Percentiles rank a stretch among this genome's conserved stretches.
phyloP scores from a whole-genome alignment of 1,284 basidiomycete genomes.

The Testicularia cyperi region DNA sequence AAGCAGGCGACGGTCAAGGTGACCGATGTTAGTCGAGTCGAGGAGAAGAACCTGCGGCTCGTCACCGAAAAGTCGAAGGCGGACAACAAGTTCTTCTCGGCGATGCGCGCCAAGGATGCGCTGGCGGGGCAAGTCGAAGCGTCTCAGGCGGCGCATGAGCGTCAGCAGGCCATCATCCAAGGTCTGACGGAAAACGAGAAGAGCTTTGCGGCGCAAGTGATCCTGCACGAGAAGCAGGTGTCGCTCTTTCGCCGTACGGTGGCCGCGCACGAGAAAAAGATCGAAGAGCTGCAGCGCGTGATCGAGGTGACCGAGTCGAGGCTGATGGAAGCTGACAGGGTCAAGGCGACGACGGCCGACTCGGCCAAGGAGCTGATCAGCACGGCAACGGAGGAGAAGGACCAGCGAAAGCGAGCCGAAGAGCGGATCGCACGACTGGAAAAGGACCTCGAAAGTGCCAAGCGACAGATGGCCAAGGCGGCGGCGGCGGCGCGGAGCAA shows the following conservation, averaged over 20 bases:
- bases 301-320: slow-evolving; percentile 51
- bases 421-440: slow-evolving; percentile 41
- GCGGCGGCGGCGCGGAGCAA: slow-evolving; percentile 51
- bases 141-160: slow-evolving; percentile 70
- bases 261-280: slow-evolving; percentile 43
- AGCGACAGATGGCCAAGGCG: slow-evolving; percentile 43
- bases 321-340: slow-evolving; percentile 21
- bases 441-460: slow-evolving; percentile 42
- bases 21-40: slow-evolving; percentile 74
- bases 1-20: slow-evolving; percentile 80
- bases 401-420: slow-evolving; percentile 36
- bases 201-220: slow-evolving; percentile 67
- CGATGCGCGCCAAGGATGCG: slow-evolving; percentile 85
- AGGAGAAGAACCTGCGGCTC: slow-evolving; percentile 69
- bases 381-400: slow-evolving; percentile 19
- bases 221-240: slow-evolving; percentile 66
- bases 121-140: slow-evolving; percentile 76
- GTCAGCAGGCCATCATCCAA: slow-evolving; percentile 76
- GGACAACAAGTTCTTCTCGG: slow-evolving; percentile 90
- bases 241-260: slow-evolving; percentile 50
- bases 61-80: slow-evolving; percentile 76
- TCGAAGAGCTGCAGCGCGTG: slow-evolving; percentile 55
- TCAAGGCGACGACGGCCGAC: slow-evolving; percentile 29
- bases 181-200: slow-evolving; percentile 71
- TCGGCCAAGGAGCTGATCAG: slow-evolving; percentile 44